Base-by-base conservation (phyloP, 2,329 filamentous ascomycete species). In the Fusarium sp. region DNA sequence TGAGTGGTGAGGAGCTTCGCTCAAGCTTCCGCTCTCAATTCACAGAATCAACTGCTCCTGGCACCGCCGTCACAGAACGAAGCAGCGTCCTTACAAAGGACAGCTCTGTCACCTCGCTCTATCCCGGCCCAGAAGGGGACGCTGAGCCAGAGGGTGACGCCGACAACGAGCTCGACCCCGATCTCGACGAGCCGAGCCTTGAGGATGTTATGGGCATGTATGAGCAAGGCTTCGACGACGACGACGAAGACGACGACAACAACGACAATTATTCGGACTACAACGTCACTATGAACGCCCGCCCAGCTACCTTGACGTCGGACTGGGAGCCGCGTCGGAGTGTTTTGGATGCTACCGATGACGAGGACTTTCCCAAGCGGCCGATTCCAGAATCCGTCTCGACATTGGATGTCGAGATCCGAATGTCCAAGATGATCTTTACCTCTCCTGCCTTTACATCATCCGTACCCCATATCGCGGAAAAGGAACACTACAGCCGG, bases 61-160 rank as follows among this genome's bases (percentile, higher is more conserved):
- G 92, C 27, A 89, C 88, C 3, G 76, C 82, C 6, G 91, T 92
- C n/a, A 97, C 94, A 1, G 94, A 96, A 80, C 89, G 94, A 71
- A 97, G 94, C 81, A 98, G 95, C 79, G 88, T 97, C 59, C 82
- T 92, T 73, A 97, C 95, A 5, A 95, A 94, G 76, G 90, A 91
- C 70, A 97, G 93, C 85, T 95, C 93, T 2, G 87, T 92, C 63
- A 93, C 84, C 84, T 97, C 86, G 71, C 88, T 87, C 82, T 86
- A 86, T 32, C 67, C 67, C 30, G 32, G 68, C 27, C 70, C 63
- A 32, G 77, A 76, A 66, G 66, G 71, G 68, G 74, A 77, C 25
- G 52, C 73, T 75, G 62, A 78, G 74, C 57, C 78, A 45, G 82
- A 85, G 73, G 82, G 81, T 39, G 82, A 84, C 7, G 85, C 59